Evolutionary conservation across 73 alveolate genomes (phyloP).

Genomic region (Paramecium sonneborni): DNA sequence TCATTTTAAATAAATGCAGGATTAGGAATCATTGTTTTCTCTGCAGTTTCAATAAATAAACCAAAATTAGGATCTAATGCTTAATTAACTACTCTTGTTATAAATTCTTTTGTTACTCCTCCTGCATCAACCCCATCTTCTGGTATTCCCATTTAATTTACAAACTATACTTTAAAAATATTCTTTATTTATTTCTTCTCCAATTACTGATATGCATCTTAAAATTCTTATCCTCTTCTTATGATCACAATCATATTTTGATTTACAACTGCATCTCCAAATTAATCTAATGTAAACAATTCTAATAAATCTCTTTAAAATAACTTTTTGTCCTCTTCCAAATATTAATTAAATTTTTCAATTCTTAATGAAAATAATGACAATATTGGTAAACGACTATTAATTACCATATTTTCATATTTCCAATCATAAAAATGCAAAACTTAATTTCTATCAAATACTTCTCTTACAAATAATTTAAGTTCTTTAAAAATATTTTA

Average conservation of each 20-base stretch:
- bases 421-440: slow-evolving; percentile 19
- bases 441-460: background rate
- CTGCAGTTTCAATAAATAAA: slow-evolving; percentile 80
- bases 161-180: slow-evolving; percentile 68
- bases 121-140: slow-evolving; percentile 98
- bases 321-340: background rate
- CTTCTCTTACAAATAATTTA: background rate
- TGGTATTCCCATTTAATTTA: slow-evolving; percentile 73
- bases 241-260: slow-evolving; percentile 22
- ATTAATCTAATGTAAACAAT: background rate
- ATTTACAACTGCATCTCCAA: background rate
- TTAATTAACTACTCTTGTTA: slow-evolving; percentile 83
- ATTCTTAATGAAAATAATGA: background rate
- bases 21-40: slow-evolving; percentile 57
- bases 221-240: slow-evolving; percentile 70
- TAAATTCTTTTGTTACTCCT: slow-evolving; percentile 94
- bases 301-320: background rate
- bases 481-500: background rate
- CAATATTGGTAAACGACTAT: background rate
- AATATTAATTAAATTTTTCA: slow-evolving; percentile 2
- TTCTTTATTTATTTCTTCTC: slow-evolving; percentile 69
- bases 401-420: background rate
- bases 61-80: slow-evolving; percentile 90
- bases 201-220: slow-evolving; percentile 76
- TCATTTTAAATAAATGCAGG: background rate